Evolutionary conservation across 2,329 filamentous ascomycete species (phyloP).

Genomic region (Phyllosticta paracitricarpa): DNA sequence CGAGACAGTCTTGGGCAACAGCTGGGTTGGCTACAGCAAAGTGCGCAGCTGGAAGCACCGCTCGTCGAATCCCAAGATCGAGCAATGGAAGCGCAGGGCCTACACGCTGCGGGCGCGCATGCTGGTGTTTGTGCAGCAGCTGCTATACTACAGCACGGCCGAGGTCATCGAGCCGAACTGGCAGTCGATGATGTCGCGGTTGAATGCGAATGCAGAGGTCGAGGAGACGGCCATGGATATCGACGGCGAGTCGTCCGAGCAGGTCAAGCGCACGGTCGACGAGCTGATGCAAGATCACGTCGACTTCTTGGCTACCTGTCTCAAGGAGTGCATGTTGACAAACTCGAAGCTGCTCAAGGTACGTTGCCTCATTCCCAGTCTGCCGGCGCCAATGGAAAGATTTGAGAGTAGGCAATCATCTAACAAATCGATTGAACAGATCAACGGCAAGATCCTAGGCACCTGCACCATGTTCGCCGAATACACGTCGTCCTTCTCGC

Average conservation of each 20-base stretch:
- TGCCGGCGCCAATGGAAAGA: conserved; percentile 3
- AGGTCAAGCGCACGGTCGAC: conserved; percentile 73
- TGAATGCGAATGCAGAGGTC: conserved; percentile 41
- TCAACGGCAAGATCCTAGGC: conserved; percentile 93
- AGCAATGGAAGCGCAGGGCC: conserved; percentile 85
- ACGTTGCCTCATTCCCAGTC: conserved; percentile 22
- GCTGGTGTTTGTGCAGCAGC: conserved; percentile 93
- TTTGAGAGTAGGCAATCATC: not conserved
- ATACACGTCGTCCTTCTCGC: conserved; percentile 77
- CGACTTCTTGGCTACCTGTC: conserved; percentile 91
- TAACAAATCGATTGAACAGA: conserved; percentile 43
- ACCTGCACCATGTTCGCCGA: conserved; percentile 90
- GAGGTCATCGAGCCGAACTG: conserved; percentile 98
- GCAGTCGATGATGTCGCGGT: conserved; percentile 81
- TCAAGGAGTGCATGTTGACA: conserved; percentile 98
- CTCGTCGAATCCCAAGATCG: conserved; percentile 61
- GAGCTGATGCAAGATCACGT: conserved; percentile 99
- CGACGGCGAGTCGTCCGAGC: conserved; percentile 27
- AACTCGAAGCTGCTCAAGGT: conserved; percentile 91
- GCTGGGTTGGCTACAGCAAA: conserved; percentile 85
- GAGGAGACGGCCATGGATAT: not conserved
- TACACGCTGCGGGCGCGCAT: conserved; percentile 90
- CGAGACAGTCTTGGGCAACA: conserved; percentile 74
- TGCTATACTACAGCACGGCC: conserved; percentile 91
- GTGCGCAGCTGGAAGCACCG: conserved; percentile 72